These are phyloP conservation scores for Anethum foeniculum DNA, from an alignment of 140 eudicot species.

Conservation along the genomic window DNA sequence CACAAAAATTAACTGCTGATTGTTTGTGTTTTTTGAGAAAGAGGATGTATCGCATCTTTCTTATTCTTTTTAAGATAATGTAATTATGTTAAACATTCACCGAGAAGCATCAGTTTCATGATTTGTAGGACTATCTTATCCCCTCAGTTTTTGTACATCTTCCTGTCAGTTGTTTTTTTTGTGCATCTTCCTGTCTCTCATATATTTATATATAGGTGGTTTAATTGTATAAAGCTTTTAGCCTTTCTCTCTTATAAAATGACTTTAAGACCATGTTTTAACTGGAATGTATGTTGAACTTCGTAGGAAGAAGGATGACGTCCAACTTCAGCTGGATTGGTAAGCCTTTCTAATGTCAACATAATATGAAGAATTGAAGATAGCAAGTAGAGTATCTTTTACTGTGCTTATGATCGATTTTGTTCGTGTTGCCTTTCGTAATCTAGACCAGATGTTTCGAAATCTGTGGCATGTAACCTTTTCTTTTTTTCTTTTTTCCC, in stretches of 20 bases:
- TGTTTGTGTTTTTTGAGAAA: too few relatives aligned
- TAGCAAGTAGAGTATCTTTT: not conserved
- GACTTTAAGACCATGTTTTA: not conserved
- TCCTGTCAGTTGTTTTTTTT: not conserved
- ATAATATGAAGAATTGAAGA: not conserved
- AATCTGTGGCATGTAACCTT: not conserved
- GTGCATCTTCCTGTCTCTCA: not conserved
- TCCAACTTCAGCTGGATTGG: slow-evolving; percentile 90
- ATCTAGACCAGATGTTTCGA: not conserved
- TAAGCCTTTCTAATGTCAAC: slow-evolving; percentile 29
- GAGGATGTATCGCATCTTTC: not conserved
- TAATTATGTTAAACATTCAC: not conserved
- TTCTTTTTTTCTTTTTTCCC: not conserved
- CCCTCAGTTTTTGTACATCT: not conserved
- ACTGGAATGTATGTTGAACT: slow-evolving; percentile 20
- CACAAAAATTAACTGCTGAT: not conserved
- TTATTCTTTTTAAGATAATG: not conserved
- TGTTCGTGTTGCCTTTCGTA: not conserved
- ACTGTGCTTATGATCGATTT: not conserved
- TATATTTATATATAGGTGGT: not conserved
- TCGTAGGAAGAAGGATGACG: slow-evolving; percentile 71
- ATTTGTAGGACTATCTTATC: not conserved
- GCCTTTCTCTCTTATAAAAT: not conserved
- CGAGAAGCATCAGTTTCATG: not conserved
- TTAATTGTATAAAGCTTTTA: not conserved